Conservation (phyloP, 495 filamentous ascomycete species). For the Sphaerosporella brunnea region DNA sequence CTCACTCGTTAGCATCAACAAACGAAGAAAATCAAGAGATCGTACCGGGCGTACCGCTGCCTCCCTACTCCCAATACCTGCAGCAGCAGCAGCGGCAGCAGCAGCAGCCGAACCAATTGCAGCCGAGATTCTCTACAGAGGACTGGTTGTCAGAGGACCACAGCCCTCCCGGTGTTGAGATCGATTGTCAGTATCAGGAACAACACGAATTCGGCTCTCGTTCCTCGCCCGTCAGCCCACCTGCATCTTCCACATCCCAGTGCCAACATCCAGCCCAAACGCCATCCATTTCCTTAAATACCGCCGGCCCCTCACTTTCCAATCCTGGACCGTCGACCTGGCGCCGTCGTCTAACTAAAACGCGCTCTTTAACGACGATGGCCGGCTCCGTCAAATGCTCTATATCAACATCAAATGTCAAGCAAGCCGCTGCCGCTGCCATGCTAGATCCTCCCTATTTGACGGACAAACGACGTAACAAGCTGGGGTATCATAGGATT, state of each 20-base stretch:
- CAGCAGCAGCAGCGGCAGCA: not conserved
- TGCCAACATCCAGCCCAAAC: not conserved
- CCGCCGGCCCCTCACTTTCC: slow-evolving; percentile 19
- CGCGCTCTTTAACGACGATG: slow-evolving; percentile 24
- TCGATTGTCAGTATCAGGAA: not conserved
- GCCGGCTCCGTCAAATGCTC: slow-evolving; percentile 24
- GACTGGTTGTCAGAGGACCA: not conserved
- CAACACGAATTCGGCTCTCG: slow-evolving; percentile 16
- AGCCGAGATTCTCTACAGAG: not conserved
- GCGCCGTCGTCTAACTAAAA: slow-evolving; percentile 26
- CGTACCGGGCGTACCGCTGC: not conserved
- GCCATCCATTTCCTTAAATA: slow-evolving; percentile 24
- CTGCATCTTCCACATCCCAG: slow-evolving; percentile 3
- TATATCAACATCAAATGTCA: slow-evolving; percentile 24
- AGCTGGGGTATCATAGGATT: slow-evolving; percentile 90
- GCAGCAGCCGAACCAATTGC: not conserved
- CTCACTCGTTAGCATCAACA: not conserved
- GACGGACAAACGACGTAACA: slow-evolving; percentile 81
- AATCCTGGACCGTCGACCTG: slow-evolving; percentile 22
- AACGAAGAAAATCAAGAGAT: not conserved
- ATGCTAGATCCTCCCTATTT: slow-evolving; percentile 23
- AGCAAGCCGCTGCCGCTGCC: slow-evolving; percentile 15
- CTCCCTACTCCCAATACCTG: not conserved
- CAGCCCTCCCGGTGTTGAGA: not conserved
- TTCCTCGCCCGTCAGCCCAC: slow-evolving; percentile 6